Conservation (phyloP, 805 yeast genomes). For the Metschnikowia kunwiensis region DNA sequence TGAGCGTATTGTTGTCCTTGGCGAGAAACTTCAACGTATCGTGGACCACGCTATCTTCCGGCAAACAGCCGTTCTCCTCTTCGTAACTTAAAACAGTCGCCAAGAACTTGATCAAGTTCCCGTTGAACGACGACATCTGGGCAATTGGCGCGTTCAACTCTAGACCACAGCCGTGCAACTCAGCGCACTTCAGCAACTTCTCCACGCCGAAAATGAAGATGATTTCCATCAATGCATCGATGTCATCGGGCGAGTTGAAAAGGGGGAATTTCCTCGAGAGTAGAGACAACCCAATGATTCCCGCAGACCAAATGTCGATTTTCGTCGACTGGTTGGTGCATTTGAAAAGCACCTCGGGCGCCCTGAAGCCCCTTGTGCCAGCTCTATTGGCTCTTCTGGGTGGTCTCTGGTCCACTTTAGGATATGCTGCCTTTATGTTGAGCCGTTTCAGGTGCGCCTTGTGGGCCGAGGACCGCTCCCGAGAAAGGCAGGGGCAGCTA, state of each 20-base stretch:
- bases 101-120: conserved; percentile 33
- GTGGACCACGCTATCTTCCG: conserved; percentile 67
- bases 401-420: conserved; percentile 83
- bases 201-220: conserved; percentile 76
- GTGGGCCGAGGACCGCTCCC: conserved; percentile 25
- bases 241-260: conserved; percentile 90
- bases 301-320: conserved; percentile 91
- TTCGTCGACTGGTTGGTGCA: conserved; percentile 80
- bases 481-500: conserved; percentile 57
- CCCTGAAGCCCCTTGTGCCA: conserved; percentile 92
- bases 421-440: conserved; percentile 54
- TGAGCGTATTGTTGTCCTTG: conserved; percentile 34
- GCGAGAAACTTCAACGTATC: conserved; percentile 56
- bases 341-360: conserved; percentile 87
- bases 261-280: conserved; percentile 83
- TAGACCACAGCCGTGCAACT: conserved; percentile 82
- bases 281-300: conserved; percentile 78
- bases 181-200: conserved; percentile 72
- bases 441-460: conserved; percentile 23
- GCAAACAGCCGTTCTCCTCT: conserved; percentile 56
- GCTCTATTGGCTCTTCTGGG: conserved; percentile 95
- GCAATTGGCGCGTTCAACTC: conserved; percentile 43
- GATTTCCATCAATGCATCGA: conserved; percentile 84
- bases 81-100: conserved; percentile 37
- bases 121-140: conserved; percentile 21